Base-by-base conservation (phyloP, 2,329 filamentous ascomycete species). In the Ophiocordyceps polyrhachis-furcata region DNA sequence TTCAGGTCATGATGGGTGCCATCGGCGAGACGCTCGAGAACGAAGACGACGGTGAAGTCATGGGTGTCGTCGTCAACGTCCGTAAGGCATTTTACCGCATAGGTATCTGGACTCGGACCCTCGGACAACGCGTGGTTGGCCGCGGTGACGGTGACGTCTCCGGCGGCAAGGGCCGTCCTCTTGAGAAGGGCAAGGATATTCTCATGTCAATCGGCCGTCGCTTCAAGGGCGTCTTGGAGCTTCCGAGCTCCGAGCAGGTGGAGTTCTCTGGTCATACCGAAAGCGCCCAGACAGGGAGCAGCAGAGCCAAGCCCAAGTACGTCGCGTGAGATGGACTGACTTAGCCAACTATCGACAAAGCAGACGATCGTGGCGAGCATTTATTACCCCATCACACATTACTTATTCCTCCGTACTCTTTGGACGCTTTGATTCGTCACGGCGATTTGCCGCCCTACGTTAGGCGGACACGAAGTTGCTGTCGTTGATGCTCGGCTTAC, bases 1-100 rank as follows among this genome's bases (percentile, higher is more conserved):
- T 98, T 48, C 85, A 96, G 63, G 84, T 93, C 50, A 94, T 98
- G 80, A 81, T 98, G 55, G 79, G 83, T 29, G 91, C 88, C 46
- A 96, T 98, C 53, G 91, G 91, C 58, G 93, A 98, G 74, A 96
- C 89, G 23, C 82, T 98, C 45, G 91, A 98, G 70, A 81, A 84
- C 38, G 88, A 95, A 59, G 81, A 81, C 31, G 91, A 96, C 59
- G 88, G 88, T 55, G 93, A 98, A 66, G 83, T 98, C 62, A 96
- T 96, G 91, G 91, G 91, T 51, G 93, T 98, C 31, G 91, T 98
- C 23, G 88, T 96, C 70, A 98, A 98, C 65, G 89, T 98, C 48
- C 83, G 91, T 64, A 95, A 94, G 71, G 88, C 83, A 44, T 96
- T 98, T 70, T 98, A 87, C 75, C 84, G 91, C 70, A 83, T 98